Evolutionary conservation across 257 asterid species (phyloP), one percentile per base, ranked within the genome.

Genomic region (Sherardia arvensis): DNA sequence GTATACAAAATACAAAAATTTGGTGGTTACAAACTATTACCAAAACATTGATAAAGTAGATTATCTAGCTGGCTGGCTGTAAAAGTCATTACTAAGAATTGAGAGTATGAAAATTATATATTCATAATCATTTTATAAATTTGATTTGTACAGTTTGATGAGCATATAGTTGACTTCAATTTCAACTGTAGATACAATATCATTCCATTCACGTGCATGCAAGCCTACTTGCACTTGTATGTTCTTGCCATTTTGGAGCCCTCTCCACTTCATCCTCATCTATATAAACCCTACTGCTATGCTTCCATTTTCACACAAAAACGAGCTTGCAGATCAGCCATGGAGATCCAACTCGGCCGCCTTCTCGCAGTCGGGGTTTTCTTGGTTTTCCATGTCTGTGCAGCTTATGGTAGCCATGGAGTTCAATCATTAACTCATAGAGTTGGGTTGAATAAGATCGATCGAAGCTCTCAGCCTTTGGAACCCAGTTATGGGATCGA

Each of bases 81-180:
- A 38, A 38, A 38, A 38, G 47, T 38, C 47, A 38, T 38, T 18
- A 38, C 47, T 38, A 38, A 38, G 47, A 15, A 38, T 38, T 18
- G 47, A 12, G 12, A 38, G 1, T 27, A 4, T 59, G 34, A 30
- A 26, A 59, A 30, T 59, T 1, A 21, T 59, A 38, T 38, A 8
- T 12, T 2, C 47, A 38, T 12, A 38, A 38, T 2, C 1, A 1
- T 69, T 69, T 45, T 69, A 74, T 23, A 21, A 74, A n/a, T 74
- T 74, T 65, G 69, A 71, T 1, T 65, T 64, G 34, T 74, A 74
- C 18, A 65, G 73, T 74, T 22, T 67, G 9, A 69, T 71, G 70
- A 11, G 47, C 0, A 38, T 15, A 69, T 15, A 69, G 47, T 65
- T 74, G 58, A 74, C 79, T 15, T 29, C 45, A 74, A 47, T 47